These are phyloP conservation scores for Gynochthodes officinalis DNA, from an alignment of 257 asterid species.

Conservation along the genomic window DNA sequence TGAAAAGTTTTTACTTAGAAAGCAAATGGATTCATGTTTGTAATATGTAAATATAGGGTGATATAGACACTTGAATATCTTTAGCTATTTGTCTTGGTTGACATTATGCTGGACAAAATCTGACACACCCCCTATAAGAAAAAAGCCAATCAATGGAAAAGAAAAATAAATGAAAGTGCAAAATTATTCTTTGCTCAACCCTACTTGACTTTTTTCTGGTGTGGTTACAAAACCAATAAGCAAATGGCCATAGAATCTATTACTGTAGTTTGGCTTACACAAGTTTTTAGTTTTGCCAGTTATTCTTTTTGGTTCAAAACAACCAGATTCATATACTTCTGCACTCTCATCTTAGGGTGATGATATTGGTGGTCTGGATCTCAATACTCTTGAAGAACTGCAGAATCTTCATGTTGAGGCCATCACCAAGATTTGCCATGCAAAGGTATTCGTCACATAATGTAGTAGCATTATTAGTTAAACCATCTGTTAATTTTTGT, in stretches of 20 bases:
- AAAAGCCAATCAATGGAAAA: background rate
- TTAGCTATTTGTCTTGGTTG: background rate
- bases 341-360: slow-evolving; percentile 30
- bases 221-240: background rate
- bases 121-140: background rate
- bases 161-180: background rate
- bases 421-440: slow-evolving; percentile 41
- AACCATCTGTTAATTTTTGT: no score
- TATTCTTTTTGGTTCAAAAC: background rate
- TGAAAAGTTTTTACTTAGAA: background rate
- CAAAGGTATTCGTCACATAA: slow-evolving; percentile 24
- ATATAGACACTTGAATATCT: background rate
- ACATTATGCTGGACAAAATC: background rate
- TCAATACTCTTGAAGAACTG: slow-evolving; percentile 33
- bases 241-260: background rate
- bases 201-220: background rate
- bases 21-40: background rate
- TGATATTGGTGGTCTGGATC: slow-evolving; percentile 31
- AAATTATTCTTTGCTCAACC: background rate
- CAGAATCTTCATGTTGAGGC: slow-evolving; percentile 44
- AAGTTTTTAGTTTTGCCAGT: background rate
- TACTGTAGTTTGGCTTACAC: background rate
- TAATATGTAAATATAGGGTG: background rate
- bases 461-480: background rate
- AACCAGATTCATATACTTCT: background rate